Base-by-base conservation (phyloP, 441 rosid genomes). In the Erodium chrysanthum region DNA sequence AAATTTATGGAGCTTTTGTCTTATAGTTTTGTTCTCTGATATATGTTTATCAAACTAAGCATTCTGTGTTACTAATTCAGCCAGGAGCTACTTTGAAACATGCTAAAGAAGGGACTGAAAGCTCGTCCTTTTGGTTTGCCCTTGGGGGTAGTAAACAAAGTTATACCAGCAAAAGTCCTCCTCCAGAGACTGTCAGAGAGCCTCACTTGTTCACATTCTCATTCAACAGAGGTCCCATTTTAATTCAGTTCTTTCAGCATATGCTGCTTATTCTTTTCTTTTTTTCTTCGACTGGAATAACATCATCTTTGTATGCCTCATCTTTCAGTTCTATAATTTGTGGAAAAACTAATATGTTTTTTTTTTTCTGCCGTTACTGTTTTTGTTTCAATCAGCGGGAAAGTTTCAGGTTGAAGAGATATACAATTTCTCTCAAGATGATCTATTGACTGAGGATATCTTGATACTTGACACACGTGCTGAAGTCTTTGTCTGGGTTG, bases 81-180 rank as follows among this genome's bases (percentile, higher is more conserved):
- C 97, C 96, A 42, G 99, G 96, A 76, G 85, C 70, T 71, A 63
- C 88, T 77, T 67, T 92, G 68, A 92, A 95, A 80, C 91, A 88
- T 85, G 89, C 95, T 50, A 95, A 92, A 79, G 99, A 92, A 88
- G 99, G 99, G 74, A 88, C 98, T 64, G 99, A 95, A 89, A 95
- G 86, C 84, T 90, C 97, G 59, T 69, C 93, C 68, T 95, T 95
- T 79, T 95, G 99, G 99, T 85, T 73, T 86, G 83, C 97, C 40
- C 90, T 94, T 78, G 98, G 98, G 61, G 99, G 98, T 50, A 95
- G 40, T 35, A 35, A 95, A 78, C 97, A 95, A 81, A 85, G 77
- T 77, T 89, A 88, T 85, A 86, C 75, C 72, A 85, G 93, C 83
- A 84, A 86, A 83, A 87, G 84, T 33, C 73, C 75, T 70, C 67